Percentiles rank a stretch among this genome's conserved stretches.
These are phyloP conservation scores for Pyracantha coccinea DNA, from an alignment of 331 rosid species.

Conservation along the genomic window DNA sequence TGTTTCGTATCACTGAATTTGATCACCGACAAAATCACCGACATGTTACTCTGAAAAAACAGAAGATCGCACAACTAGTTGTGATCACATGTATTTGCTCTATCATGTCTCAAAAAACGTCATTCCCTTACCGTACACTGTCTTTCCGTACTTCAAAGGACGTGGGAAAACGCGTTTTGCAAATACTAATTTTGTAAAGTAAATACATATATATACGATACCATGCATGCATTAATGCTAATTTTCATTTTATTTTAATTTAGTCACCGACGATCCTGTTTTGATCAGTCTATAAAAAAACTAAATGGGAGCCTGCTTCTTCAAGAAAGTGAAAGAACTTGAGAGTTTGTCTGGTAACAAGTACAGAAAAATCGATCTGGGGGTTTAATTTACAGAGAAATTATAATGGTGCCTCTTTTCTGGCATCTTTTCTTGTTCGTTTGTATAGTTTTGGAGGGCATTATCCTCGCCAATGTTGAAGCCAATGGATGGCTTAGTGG, in stretches of 20 bases:
- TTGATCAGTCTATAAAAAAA: conserved; percentile 28
- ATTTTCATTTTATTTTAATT: conserved; percentile 10
- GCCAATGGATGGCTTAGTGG: conserved; percentile 51
- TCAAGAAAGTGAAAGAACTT: neutral
- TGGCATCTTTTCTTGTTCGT: conserved; percentile 16
- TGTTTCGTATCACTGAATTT: neutral
- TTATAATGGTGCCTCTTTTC: conserved; percentile 31
- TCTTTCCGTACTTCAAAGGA: conserved; percentile 5
- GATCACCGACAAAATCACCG: conserved; percentile 7
- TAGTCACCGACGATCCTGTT: conserved; percentile 58
- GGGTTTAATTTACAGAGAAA: neutral
- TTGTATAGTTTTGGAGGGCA: conserved; percentile 14
- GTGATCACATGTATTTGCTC: conserved; percentile 24
- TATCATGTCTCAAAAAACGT: conserved; percentile 3
- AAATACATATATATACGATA: too few species aligned
- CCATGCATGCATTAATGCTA: too few species aligned
- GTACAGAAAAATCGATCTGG: neutral
- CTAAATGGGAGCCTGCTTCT: conserved; percentile 13
- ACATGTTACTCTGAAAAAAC: neutral
- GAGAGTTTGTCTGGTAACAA: neutral
- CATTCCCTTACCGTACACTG: neutral
- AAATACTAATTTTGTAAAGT: neutral
- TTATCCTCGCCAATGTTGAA: conserved; percentile 11
- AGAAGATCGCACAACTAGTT: conserved; percentile 6
- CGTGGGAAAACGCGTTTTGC: conserved; percentile 22